A percentile compares a stretch with the other conserved stretches of the same genome.
Conservation (phyloP, 805 yeast species). For the Ogataea polymorpha region DNA sequence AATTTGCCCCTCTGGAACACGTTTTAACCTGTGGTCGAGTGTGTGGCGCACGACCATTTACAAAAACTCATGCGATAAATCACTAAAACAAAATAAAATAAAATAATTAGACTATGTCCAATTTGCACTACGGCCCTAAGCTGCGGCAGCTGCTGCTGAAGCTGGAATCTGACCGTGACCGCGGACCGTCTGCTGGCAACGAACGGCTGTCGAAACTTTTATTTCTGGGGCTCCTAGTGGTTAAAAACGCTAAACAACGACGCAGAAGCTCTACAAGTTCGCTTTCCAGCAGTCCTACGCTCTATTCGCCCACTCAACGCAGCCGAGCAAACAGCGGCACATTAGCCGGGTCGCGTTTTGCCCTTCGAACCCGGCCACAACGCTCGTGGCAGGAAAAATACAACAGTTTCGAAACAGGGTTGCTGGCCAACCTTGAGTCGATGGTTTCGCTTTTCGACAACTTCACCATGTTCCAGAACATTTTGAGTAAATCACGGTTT, state of each 20-base stretch:
- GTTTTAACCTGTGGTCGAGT: not conserved
- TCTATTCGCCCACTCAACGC: conserved; percentile 17
- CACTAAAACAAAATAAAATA: not conserved
- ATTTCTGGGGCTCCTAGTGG: conserved; percentile 8
- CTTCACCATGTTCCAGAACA: conserved; percentile 27
- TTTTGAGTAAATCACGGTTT: conserved; percentile 17
- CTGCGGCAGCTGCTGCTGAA: conserved; percentile 4
- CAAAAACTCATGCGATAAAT: not conserved
- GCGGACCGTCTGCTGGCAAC: not conserved
- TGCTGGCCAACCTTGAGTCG: conserved; percentile 23
- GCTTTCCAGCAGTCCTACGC: conserved; percentile 17
- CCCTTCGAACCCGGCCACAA: not conserved
- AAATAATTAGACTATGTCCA: not conserved
- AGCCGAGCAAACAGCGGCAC: conserved; percentile 12
- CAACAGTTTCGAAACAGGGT: conserved; percentile 17
- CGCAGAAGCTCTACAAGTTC: conserved; percentile 2
- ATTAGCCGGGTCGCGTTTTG: not conserved
- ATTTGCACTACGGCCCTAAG: conserved; percentile 5
- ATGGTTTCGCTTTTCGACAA: conserved; percentile 29
- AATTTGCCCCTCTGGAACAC: conserved; percentile 27
- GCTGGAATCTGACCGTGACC: not conserved
- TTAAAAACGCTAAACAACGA: conserved; percentile 5
- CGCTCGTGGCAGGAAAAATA: conserved; percentile 14
- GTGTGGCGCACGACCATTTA: not conserved
- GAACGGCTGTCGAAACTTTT: conserved; percentile 1